A percentile compares a stretch with the other conserved stretches of the same genome.
These are phyloP conservation scores for Cucurbitaria berberidis DNA, from an alignment of 2,329 filamentous ascomycete genomes.

Conservation along the genomic window DNA sequence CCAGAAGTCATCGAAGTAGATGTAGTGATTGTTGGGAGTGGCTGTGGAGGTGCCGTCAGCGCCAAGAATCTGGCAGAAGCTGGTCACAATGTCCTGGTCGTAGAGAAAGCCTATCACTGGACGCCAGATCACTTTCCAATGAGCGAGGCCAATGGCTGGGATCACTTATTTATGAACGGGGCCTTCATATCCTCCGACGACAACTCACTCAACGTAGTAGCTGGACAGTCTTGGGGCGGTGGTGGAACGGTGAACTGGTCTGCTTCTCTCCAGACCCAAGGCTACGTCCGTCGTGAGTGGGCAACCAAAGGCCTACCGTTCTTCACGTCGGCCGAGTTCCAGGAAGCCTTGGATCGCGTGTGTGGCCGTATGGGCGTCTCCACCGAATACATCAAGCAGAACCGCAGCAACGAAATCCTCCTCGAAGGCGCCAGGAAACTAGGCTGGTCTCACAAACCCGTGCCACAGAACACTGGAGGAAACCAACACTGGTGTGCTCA, in stretches of 20 bases:
- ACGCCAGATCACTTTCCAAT: conserved; percentile 76
- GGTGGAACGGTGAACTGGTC: conserved; percentile 91
- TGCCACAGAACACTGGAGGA: conserved; percentile 81
- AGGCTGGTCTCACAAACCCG: conserved; percentile 71
- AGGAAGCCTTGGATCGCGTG: conserved; percentile 79
- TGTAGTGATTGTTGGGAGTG: conserved; percentile 84
- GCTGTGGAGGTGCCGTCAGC: conserved; percentile 81
- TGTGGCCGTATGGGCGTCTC: conserved; percentile 79
- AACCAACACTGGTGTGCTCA: conserved; percentile 74
- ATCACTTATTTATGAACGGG: conserved; percentile 73
- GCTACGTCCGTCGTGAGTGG: conserved; percentile 82
- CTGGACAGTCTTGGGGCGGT: conserved; percentile 80
- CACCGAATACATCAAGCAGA: conserved; percentile 71
- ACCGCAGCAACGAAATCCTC: conserved; percentile 72
- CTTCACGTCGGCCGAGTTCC: conserved; percentile 75
- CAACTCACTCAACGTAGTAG: conserved; percentile 63
- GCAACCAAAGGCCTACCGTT: conserved; percentile 71
- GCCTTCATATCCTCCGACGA: conserved; percentile 63
- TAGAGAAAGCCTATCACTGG: conserved; percentile 83
- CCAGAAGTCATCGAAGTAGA: conserved; percentile 74
- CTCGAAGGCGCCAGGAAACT: conserved; percentile 76
- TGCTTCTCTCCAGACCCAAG: conserved; percentile 71
- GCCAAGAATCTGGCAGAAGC: conserved; percentile 82
- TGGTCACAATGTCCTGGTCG: conserved; percentile 76
- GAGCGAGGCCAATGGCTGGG: conserved; percentile 64